A percentile compares a stretch with the other conserved stretches of the same genome.
These are phyloP conservation scores for Hibiscus tridactylites DNA, from an alignment of 345 rosid species.

Conservation along the genomic window DNA sequence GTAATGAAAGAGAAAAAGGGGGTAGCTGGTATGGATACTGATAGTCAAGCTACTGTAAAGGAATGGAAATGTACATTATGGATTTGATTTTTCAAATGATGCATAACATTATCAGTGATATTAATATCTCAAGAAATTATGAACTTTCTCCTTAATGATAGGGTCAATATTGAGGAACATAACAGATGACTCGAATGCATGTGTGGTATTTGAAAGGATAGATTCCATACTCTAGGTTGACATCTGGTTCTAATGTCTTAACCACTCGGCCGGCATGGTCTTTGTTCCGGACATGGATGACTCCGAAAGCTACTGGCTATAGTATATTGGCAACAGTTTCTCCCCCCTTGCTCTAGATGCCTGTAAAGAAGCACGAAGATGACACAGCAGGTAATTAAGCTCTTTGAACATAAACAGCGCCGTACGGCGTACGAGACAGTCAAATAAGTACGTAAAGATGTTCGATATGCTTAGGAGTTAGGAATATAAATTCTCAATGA, in stretches of 20 bases:
- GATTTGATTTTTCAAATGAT: slow-evolving; percentile 11
- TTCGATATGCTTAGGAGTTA: neutral
- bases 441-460: neutral
- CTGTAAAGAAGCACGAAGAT: neutral
- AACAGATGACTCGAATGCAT: neutral
- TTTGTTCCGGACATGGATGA: neutral
- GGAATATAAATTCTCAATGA: neutral
- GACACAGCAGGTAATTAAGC: neutral
- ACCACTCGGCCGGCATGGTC: neutral
- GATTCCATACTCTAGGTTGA: neutral
- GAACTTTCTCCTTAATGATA: neutral
- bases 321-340: neutral
- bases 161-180: neutral
- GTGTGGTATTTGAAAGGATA: neutral
- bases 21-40: neutral
- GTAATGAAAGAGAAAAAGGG: neutral
- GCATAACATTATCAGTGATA: neutral
- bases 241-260: neutral
- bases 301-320: neutral
- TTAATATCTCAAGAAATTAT: neutral
- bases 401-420: neutral
- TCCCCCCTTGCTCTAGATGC: neutral
- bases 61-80: slow-evolving; percentile 10
- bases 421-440: neutral
- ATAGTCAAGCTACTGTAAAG: slow-evolving; percentile 10